These are phyloP conservation scores for Nakaseomyces delphensis DNA, from an alignment of 1,139 yeast species.

Conservation along the genomic window DNA sequence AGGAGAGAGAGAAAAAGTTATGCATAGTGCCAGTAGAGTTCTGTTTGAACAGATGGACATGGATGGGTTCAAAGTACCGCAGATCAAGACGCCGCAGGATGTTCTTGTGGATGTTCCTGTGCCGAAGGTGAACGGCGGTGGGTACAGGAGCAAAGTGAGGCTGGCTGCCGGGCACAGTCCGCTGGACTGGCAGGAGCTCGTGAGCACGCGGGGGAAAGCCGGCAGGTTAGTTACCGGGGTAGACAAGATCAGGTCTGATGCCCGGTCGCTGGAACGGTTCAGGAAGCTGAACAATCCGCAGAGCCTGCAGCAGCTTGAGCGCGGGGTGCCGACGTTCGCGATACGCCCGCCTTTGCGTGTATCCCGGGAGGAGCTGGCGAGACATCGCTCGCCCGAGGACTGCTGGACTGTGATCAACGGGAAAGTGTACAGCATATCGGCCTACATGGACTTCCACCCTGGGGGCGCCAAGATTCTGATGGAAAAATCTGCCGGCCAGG, in stretches of 20 bases:
- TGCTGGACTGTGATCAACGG: slow-evolving; percentile 84
- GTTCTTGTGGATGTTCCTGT: not conserved
- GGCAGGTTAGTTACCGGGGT: slow-evolving; percentile 21
- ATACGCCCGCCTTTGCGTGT: slow-evolving; percentile 43
- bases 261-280: slow-evolving; percentile 7
- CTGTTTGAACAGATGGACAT: slow-evolving; percentile 3
- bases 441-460: slow-evolving; percentile 80
- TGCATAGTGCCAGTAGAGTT: slow-evolving; percentile 5
- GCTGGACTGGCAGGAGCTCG: slow-evolving; percentile 28
- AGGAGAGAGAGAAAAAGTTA: slow-evolving; percentile 1
- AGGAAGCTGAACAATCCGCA: slow-evolving; percentile 13
- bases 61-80: not conserved
- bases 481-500: slow-evolving; percentile 68
- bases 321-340: slow-evolving; percentile 20
- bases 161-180: slow-evolving; percentile 31
- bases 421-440: slow-evolving; percentile 75
- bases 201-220: slow-evolving; percentile 13
- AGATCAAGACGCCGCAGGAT: not conserved
- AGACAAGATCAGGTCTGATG: slow-evolving; percentile 8
- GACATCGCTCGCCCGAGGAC: slow-evolving; percentile 43
- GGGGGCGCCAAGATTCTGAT: slow-evolving; percentile 79
- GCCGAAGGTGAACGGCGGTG: slow-evolving; percentile 11
- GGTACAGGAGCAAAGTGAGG: slow-evolving; percentile 24
- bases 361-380: slow-evolving; percentile 48
- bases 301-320: slow-evolving; percentile 14